Conservation (phyloP, 805 yeast species). For the Sungouiella blattae region DNA sequence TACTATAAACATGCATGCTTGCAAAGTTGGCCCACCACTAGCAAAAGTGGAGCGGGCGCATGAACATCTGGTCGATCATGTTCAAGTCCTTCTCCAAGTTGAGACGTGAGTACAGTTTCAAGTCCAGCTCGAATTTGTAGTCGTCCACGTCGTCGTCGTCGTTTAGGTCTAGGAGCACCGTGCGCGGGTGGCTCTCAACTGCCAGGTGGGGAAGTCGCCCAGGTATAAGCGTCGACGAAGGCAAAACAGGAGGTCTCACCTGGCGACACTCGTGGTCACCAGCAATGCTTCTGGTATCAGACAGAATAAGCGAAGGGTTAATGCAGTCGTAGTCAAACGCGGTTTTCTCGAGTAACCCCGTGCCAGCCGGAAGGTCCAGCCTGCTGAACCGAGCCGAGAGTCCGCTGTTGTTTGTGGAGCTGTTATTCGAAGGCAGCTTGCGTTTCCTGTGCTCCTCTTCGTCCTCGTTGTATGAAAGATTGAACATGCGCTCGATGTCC, state of each 20-base stretch:
- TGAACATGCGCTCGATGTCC: conserved; percentile 16
- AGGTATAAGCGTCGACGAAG: not conserved
- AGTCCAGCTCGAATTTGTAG: conserved; percentile 13
- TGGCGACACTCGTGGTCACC: not conserved
- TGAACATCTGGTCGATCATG: conserved; percentile 12
- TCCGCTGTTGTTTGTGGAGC: not conserved
- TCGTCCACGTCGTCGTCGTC: conserved; percentile 12
- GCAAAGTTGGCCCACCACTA: too few species aligned
- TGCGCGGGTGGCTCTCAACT: not conserved
- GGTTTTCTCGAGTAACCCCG: conserved; percentile 3
- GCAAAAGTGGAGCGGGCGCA: conserved; percentile 2
- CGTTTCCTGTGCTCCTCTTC: not conserved
- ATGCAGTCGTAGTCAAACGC: conserved; percentile 12
- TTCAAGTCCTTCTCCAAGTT: conserved; percentile 15
- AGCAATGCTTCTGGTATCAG: conserved; percentile 5
- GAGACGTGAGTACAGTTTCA: conserved; percentile 11
- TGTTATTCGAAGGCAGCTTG: conserved; percentile 1
- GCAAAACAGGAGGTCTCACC: conserved; percentile 1
- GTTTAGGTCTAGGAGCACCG: conserved; percentile 8
- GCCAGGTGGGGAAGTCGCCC: not conserved
- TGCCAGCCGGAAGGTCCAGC: conserved; percentile 11
- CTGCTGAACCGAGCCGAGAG: conserved; percentile 1
- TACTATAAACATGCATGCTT: too few species aligned
- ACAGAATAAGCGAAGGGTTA: conserved; percentile 6
- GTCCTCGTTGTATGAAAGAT: conserved; percentile 5